Base-by-base conservation (phyloP, 352 stramenopile genomes). In the Phytophthora palmivora region DNA sequence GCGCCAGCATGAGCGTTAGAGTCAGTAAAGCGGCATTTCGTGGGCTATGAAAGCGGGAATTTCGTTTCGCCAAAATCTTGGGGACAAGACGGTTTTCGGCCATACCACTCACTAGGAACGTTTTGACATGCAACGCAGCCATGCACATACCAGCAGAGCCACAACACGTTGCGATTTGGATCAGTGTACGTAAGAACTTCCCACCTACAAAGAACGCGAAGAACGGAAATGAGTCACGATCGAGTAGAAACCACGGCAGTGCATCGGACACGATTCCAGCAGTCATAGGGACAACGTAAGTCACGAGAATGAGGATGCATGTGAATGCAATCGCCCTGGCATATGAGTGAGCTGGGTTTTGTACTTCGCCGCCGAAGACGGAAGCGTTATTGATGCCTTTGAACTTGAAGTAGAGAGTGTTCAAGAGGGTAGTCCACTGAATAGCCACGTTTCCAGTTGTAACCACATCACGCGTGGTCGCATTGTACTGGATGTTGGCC, bases 381-480 rank as follows among this genome's bases (percentile, higher is more conserved):
- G 90, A 96, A 2, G 88, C 87, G 53, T 82, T 89, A 63, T 98
- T 89, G 64, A 98, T 98, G 24, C 89, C 94, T 65, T 98, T 98
- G 41, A 97, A 92, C 72, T 97, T 98, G 94, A 95, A 98, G 74
- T 98, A 98, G 33, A 99, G 72, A 24, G 95, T 97, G 70, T 98
- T 98, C 7, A 98, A 50, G 22, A 94, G 86, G 1, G 81, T 82
- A 10, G 72, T 47, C 92, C 91, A 98, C 4, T 97, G 46, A 53
- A 91, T 89, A 0, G 55, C 65, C 18, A 87, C 51, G 0, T 63
- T 36, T 0, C 78, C 79, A 0, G 53, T 64, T 22, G 72, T 22
- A 12, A 70, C 43, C 15, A 61, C 62, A 15, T 83, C 63, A 0
- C 43, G 47, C 0, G 61, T 66, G 3, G 36, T 38, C 0, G n/a